Base-by-base conservation (phyloP, 192 early-diverging fungal genomes). In the Endogone sp. region DNA sequence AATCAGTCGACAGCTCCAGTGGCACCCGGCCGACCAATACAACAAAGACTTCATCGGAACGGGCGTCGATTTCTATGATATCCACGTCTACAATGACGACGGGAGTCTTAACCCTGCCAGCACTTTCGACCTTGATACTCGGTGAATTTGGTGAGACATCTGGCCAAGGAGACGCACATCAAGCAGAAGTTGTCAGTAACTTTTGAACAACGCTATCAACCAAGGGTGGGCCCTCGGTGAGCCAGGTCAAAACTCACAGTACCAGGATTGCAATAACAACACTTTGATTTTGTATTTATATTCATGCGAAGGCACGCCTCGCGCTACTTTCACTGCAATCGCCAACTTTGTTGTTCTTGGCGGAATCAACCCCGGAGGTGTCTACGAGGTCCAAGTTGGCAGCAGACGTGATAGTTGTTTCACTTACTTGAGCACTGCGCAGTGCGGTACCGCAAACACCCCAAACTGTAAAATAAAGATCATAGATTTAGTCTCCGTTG, bases 41-140 rank as follows among this genome's bases (percentile, higher is more conserved):
- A 60, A 60, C 59, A 23, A 60, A 56, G 55, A 13, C n/a, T 56
- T 56, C 55, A 56, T 56, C 11, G 59, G 59, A 23, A 60, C 22
- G 24, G 59, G 59, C 59, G 59, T 60, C 22, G 59, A 60, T 60
- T 60, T 60, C 27, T 60, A 60, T 20, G 27, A 60, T n/a, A 23
- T 60, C 27, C 59, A 60, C 27, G 59, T 60, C 59, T 60, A 60
- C 59, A 60, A 60, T 60, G 59, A 60, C 27, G n/a, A 60, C 27
- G 59, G 59, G 59, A 8, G 22, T 28, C 59, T 60, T 21, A 6
- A 6, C 59, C 6, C 59, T 1, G 59, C 59, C 22, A 10, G 6
- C 22, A n/a, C 59, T 8, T 60, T 60, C n/a, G 59, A 20, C 27
- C 59, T 60, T 28, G 59, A 60, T 21, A 60, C 59, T 60, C 27